Evolutionary conservation across 345 rosid species (phyloP), one percentile per base, ranked within the genome.

Genomic region (Microcos paniculata): DNA sequence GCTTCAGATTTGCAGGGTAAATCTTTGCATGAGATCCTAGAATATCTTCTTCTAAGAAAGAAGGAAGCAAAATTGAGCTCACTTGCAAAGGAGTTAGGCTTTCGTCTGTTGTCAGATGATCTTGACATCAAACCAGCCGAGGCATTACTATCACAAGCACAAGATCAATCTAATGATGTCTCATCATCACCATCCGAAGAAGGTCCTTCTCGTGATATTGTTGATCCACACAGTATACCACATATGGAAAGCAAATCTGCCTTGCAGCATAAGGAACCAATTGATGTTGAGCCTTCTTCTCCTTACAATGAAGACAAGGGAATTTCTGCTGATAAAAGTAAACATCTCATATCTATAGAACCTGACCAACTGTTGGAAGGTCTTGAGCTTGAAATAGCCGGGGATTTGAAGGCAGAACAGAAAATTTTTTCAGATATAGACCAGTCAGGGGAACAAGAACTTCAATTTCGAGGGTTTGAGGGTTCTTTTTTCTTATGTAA

Each of bases 1-100:
- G 84, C 84, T 58, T 73, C 91, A 70, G 86, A 84, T 79, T 75
- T 82, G 74, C 93, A 87, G 63, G 94, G 90, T 30, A 89, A 84
- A 81, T 90, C 94, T 75, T 80, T 91, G 87, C 88, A 87, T 62
- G 98, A 90, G 81, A 80, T 89, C 76, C 85, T 95, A 80, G 76
- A 63, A 58, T 79, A 86, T 70, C 78, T 95, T 84, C 77, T 93
- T 84, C 89, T 90, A 78, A 85, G 88, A 73, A 90, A 84, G 81
- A 83, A 87, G 73, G 91, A 83, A 78, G 79, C 75, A 33, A 89
- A 87, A 73, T 78, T 95, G 75, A 89, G 93, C 80, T 84, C 87
- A 62, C 81, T 95, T 58, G 99, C 98, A 56, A 93, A 93, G 86
- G 90, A 89, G 77, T 86, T 76, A 67, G 99, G 99, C 70, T 91